Percentiles rank a stretch among this genome's conserved stretches.
phyloP scores from a whole-genome alignment of 2,329 filamentous ascomycete species.

The Cercospora beticola region DNA sequence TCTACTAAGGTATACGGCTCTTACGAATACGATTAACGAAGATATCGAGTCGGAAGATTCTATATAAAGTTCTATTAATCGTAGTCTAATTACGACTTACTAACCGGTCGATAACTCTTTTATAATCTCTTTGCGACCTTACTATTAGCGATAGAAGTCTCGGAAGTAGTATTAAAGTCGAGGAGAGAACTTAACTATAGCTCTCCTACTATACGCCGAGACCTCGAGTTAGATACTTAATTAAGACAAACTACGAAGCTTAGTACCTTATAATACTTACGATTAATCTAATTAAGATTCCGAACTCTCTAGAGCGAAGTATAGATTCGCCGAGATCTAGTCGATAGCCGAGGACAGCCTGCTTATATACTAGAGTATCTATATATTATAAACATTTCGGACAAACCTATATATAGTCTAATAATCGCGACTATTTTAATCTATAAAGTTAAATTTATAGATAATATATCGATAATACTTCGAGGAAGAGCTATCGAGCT shows the following conservation, averaged over 20 bases:
- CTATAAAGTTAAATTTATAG: slow-evolving; percentile 21
- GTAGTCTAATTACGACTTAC: neutral
- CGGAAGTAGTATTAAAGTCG: neutral
- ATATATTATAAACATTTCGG: slow-evolving; percentile 23
- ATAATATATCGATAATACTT: slow-evolving; percentile 26
- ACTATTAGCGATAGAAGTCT: neutral
- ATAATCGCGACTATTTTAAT: slow-evolving; percentile 15
- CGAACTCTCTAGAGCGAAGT: slow-evolving; percentile 10
- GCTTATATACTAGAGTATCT: slow-evolving; percentile 22
- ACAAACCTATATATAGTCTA: slow-evolving; percentile 27
- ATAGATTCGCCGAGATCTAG: slow-evolving; percentile 17
- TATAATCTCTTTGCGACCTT: neutral
- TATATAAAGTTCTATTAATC: no score
- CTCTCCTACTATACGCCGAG: neutral
- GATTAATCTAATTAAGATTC: neutral
- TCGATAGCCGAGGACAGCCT: slow-evolving; percentile 20
- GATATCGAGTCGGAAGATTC: no score
- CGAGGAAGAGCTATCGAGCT: slow-evolving; percentile 12
- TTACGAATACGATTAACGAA: no score
- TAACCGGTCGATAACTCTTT: neutral
- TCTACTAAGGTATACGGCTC: no score
- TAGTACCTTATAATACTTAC: slow-evolving; percentile 16
- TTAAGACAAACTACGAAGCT: slow-evolving; percentile 13
- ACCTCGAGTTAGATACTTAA: slow-evolving; percentile 8
- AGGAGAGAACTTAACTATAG: neutral